Conservation (phyloP, 495 filamentous ascomycete species). For the Xylaria curta region DNA sequence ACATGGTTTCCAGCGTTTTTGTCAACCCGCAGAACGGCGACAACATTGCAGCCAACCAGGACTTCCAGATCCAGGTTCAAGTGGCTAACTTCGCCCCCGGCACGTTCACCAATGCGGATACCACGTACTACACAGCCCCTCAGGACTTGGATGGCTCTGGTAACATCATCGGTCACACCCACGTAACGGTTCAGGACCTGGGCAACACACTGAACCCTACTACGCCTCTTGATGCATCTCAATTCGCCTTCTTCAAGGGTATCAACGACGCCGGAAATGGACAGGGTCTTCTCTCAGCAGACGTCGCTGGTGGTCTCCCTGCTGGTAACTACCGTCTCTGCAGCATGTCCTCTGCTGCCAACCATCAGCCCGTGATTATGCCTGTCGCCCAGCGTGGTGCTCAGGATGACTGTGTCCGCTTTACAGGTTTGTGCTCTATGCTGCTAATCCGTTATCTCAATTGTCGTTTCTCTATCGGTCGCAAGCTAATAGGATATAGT, state of each 20-base stretch:
- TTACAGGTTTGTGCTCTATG: slow-evolving; percentile 52
- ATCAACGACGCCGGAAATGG: slow-evolving; percentile 76
- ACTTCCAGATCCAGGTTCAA: slow-evolving; percentile 66
- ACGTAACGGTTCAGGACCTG: slow-evolving; percentile 71
- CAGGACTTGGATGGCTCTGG: slow-evolving; percentile 63
- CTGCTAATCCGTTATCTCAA: no score
- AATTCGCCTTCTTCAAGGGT: slow-evolving; percentile 78
- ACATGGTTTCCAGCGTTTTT: slow-evolving; percentile 74
- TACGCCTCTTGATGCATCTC: slow-evolving; percentile 59
- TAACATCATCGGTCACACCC: slow-evolving; percentile 70
- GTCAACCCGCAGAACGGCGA: slow-evolving; percentile 57
- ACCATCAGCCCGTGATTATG: slow-evolving; percentile 81
- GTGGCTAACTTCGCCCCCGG: slow-evolving; percentile 67
- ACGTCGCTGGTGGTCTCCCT: slow-evolving; percentile 67
- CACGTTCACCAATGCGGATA: slow-evolving; percentile 68
- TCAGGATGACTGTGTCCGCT: slow-evolving; percentile 75
- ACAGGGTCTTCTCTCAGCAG: slow-evolving; percentile 60
- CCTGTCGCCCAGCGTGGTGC: slow-evolving; percentile 76
- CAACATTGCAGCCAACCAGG: slow-evolving; percentile 52
- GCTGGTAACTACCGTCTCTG: slow-evolving; percentile 74
- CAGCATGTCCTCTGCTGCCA: slow-evolving; percentile 71
- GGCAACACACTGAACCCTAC: slow-evolving; percentile 57
- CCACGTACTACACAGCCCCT: slow-evolving; percentile 74
- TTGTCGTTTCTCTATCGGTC: no score
- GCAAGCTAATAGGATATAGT: slow-evolving; percentile 36